Base-by-base conservation (phyloP, 176 grass and related monocot species). In the sorghum (Sorghum bicolor) region DNA sequence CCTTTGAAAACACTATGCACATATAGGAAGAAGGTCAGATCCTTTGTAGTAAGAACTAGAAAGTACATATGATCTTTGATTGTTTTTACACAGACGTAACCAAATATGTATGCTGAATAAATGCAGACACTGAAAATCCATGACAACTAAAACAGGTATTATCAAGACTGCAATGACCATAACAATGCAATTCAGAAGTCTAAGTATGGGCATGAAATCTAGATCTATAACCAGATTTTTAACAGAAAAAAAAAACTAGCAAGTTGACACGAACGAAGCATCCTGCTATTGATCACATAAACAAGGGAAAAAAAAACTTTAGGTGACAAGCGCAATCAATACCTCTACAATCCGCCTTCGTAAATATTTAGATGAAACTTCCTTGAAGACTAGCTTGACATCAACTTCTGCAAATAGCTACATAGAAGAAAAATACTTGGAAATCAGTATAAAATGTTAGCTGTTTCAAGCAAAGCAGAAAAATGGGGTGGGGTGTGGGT, bases 321-420 rank as follows among this genome's bases (percentile, higher is more conserved):
- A 70, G 24, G 43, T 74, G 55, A 77, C 8, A 80, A 66, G 48
- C 33, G 43, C 10, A 38, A 66, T 25, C 22, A 63, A 78, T 97
- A 98, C 96, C 96, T 95, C 90, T 47, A 95, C 96, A 78, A 98
- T 98, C 47, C 96, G 80, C 57, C 84, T 93, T 64, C 93, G 85
- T 75, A 98, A 87, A 91, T 87, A 95, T 80, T 95, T 98, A 31
- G 96, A 95, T 65, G 96, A 89, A 75, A 98, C 89, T 85, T 98
- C 96, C 74, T 98, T 98, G 86, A 98, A 98, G 76, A 98, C 93
- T 87, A 98, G 73, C 84, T 98, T 98, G 40, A 98, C 93, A 83
- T 98, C 96, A 83, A 95, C 96, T 90, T 98, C 96, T 88, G 96
- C 88, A 87, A 92, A 98, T 75, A 98, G 86, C 96, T 98, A 76